A percentile compares a stretch with the other conserved stretches of the same genome.
These are phyloP conservation scores for Xylaria sp. DNA, from an alignment of 2,329 filamentous ascomycete genomes.

Conservation along the genomic window DNA sequence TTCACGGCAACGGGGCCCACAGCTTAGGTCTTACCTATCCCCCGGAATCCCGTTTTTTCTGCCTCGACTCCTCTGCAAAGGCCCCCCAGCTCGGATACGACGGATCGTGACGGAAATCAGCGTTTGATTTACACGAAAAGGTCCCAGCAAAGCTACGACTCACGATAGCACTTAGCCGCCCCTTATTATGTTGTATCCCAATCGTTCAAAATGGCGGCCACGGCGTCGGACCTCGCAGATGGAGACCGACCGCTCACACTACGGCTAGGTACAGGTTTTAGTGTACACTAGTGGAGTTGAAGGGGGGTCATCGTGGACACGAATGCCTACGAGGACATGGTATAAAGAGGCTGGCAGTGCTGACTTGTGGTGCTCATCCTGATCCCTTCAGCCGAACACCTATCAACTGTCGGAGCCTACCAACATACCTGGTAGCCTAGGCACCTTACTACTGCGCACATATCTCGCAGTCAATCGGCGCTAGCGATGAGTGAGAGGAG, in stretches of 20 bases:
- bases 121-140: not conserved
- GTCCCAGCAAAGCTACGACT: not conserved
- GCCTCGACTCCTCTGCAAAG: no score
- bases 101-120: not conserved
- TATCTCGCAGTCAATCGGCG: slow-evolving; percentile 1
- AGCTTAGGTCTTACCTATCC: no score
- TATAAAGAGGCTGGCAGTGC: not conserved
- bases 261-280: not conserved
- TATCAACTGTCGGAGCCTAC: not conserved
- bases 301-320: not conserved
- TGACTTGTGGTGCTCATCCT: not conserved
- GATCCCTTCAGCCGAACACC: not conserved
- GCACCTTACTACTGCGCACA: no score
- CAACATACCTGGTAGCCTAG: no score
- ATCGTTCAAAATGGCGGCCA: not conserved
- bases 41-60: no score
- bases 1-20: not conserved
- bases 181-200: not conserved
- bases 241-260: not conserved
- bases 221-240: not conserved
- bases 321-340: not conserved
- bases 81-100: not conserved
- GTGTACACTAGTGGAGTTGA: not conserved
- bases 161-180: not conserved
- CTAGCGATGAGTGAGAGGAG: slow-evolving; percentile 6